Evolutionary conservation across 257 asterid species (phyloP).

Genomic region (Nicotiana attenuata): DNA sequence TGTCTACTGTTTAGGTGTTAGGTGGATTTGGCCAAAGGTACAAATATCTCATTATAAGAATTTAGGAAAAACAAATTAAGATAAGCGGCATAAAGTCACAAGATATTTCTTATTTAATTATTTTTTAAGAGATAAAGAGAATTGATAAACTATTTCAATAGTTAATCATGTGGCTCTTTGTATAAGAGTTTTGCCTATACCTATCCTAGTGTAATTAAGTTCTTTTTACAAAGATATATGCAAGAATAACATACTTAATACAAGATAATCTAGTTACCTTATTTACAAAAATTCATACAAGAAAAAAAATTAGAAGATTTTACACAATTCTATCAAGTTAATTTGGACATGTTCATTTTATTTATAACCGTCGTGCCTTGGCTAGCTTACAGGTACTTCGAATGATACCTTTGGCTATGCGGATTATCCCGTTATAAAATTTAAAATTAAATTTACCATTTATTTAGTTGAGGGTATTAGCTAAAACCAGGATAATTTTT

Average conservation of each 20-base stretch:
- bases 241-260: too few species aligned
- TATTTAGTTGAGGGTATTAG: too few species aligned
- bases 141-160: neutral
- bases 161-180: neutral
- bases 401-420: too few species aligned
- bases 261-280: neutral
- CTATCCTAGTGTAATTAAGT: neutral
- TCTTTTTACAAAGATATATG: neutral
- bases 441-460: too few species aligned
- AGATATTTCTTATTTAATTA: neutral
- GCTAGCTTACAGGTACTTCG: too few species aligned
- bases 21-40: neutral
- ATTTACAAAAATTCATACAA: too few species aligned
- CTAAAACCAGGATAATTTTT: too few species aligned
- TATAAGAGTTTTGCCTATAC: neutral
- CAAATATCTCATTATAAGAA: neutral
- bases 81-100: neutral
- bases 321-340: neutral
- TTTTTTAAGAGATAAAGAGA: neutral
- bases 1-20: neutral
- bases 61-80: neutral
- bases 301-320: neutral
- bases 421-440: too few species aligned
- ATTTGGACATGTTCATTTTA: too few species aligned
- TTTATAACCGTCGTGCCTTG: too few species aligned